A percentile compares a stretch with the other conserved stretches of the same genome.
These are phyloP conservation scores for Lactarius hatsudake DNA, from an alignment of 768 basidiomycete genomes.

Conservation along the genomic window DNA sequence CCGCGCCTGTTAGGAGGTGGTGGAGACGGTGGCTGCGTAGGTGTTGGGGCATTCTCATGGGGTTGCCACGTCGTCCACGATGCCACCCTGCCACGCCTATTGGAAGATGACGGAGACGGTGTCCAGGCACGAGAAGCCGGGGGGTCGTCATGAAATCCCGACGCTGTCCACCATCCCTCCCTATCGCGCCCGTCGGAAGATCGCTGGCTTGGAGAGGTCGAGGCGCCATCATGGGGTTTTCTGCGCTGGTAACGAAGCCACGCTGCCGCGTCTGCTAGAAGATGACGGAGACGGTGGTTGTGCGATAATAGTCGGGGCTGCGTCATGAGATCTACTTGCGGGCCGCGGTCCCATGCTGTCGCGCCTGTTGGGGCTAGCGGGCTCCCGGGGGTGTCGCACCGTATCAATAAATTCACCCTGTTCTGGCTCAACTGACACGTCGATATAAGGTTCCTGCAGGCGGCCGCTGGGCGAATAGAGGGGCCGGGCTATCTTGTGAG, in stretches of 20 bases:
- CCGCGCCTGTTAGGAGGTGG: too few species aligned
- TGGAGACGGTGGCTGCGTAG: too few species aligned
- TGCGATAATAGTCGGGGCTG: background rate
- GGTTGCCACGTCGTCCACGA: too few species aligned
- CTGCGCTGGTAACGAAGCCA: too few species aligned
- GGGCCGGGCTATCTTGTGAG: background rate
- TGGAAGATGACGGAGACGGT: too few species aligned
- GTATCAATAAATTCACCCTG: background rate
- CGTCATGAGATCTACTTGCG: background rate
- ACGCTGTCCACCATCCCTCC: too few species aligned
- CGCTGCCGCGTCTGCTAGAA: background rate
- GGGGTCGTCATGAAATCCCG: background rate
- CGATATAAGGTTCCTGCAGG: background rate
- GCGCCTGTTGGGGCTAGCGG: background rate
- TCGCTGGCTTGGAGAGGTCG: too few species aligned
- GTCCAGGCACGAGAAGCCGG: background rate
- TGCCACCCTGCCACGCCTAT: too few species aligned
- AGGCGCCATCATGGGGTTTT: too few species aligned
- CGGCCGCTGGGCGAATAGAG: background rate
- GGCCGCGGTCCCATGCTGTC: background rate
- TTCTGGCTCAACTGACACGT: background rate
- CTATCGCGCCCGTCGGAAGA: too few species aligned
- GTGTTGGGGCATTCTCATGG: too few species aligned
- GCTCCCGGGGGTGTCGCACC: background rate
- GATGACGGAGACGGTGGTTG: background rate